Evolutionary conservation across 805 yeast genomes (phyloP).

Genomic region (Grigorovia transvaalensis): DNA sequence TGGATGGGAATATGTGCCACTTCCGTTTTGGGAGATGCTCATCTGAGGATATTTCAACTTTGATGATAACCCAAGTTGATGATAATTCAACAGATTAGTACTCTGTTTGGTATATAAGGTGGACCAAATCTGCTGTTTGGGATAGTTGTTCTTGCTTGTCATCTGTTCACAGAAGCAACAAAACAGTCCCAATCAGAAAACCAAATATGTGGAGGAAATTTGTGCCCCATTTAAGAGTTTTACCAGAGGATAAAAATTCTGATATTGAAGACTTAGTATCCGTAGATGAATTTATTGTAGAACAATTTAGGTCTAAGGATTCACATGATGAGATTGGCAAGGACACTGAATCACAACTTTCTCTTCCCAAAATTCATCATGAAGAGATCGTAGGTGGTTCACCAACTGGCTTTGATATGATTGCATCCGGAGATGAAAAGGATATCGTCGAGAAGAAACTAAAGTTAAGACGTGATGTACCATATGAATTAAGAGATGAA

Average conservation of each 20-base stretch:
- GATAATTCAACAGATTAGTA: neutral
- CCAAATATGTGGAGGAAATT: conserved; percentile 10
- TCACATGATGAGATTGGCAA: neutral
- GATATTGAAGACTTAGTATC: neutral
- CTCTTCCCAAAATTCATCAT: neutral
- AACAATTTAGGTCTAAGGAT: neutral
- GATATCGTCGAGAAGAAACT: neutral
- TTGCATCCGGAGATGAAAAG: neutral
- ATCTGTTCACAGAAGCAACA: too few relatives aligned
- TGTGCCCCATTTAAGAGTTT: conserved; percentile 20
- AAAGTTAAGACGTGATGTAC: conserved; percentile 21
- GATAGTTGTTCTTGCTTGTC: too few relatives aligned
- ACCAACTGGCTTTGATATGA: neutral
- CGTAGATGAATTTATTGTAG: neutral
- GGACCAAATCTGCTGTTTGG: too few relatives aligned
- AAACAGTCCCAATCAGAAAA: too few relatives aligned
- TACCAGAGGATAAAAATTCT: conserved; percentile 9
- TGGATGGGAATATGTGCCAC: neutral
- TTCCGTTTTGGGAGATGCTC: neutral
- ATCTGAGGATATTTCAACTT: neutral
- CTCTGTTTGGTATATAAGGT: too few relatives aligned
- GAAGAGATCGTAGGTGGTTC: neutral
- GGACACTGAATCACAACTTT: neutral
- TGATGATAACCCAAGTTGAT: neutral
- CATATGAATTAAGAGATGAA: conserved; percentile 33